A percentile compares a stretch with the other conserved stretches of the same genome.
phyloP scores from a whole-genome alignment of 371 early-diverging fungal species.

The Mitosporidium daphniae region DNA sequence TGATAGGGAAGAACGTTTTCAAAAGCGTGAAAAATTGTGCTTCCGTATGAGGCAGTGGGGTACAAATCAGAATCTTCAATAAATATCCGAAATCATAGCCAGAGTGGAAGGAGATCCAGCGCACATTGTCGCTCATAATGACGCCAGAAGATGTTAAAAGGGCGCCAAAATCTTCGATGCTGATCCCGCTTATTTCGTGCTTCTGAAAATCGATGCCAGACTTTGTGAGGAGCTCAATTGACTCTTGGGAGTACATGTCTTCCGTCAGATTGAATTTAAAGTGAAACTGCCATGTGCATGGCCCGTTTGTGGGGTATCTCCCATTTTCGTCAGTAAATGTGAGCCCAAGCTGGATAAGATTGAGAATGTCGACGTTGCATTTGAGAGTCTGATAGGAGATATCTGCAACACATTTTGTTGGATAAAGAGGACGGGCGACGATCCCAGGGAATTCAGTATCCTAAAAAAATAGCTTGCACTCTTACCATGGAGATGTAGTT shows the following conservation, averaged over 20 bases:
- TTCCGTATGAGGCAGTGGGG: constrained; percentile 59
- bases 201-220: constrained; percentile 92
- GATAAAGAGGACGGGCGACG: constrained; percentile 92
- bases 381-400: constrained; percentile 85
- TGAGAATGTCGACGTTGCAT: constrained; percentile 89
- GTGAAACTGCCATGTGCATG: constrained; percentile 97
- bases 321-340: constrained; percentile 77
- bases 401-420: not conserved
- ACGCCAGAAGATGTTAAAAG: constrained; percentile 81
- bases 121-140: constrained; percentile 54
- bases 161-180: constrained; percentile 79
- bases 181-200: constrained; percentile 84
- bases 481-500: constrained; percentile 79
- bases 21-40: constrained; percentile 70
- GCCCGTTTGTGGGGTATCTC: constrained; percentile 28
- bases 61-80: constrained; percentile 65
- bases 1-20: constrained; percentile 63
- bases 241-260: constrained; percentile 97
- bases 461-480: constrained; percentile 7
- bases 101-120: constrained; percentile 95
- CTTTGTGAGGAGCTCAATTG: constrained; percentile 72
- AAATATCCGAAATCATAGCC: constrained; percentile 98
- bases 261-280: constrained; percentile 70
- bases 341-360: constrained; percentile 91
- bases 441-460: constrained; percentile 99